phyloP scores from a whole-genome alignment of 2,329 filamentous ascomycete genomes.

The Hyphodiscus sp. region DNA sequence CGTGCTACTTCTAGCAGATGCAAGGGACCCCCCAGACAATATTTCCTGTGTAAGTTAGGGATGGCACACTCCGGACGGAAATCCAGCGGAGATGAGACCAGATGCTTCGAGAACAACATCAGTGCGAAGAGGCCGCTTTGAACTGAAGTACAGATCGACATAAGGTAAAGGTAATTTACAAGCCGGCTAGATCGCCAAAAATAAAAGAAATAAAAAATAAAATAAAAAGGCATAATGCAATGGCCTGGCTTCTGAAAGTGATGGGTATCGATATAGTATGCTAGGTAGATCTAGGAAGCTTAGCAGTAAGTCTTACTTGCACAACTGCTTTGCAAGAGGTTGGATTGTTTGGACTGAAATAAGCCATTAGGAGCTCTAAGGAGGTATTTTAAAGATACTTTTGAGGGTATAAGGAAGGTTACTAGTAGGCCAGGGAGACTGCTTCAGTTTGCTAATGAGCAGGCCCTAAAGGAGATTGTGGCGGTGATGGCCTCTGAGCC shows the following conservation, averaged over 20 bases:
- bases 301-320: neutral
- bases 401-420: slow-evolving; percentile 39
- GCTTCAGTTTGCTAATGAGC: slow-evolving; percentile 1
- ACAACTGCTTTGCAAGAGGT: neutral
- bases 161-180: neutral
- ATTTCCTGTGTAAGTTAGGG: neutral
- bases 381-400: slow-evolving; percentile 43
- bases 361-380: no score
- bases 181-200: neutral
- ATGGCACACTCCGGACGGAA: neutral
- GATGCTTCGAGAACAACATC: neutral
- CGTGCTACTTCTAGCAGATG: slow-evolving; percentile 46
- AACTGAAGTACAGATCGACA: neutral
- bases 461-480: neutral
- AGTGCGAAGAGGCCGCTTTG: neutral
- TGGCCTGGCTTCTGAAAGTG: neutral
- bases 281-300: neutral
- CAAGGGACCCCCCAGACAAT: slow-evolving; percentile 27
- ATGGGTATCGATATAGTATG: neutral
- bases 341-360: no score
- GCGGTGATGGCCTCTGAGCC: no score
- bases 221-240: neutral
- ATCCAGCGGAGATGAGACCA: neutral
- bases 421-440: neutral
- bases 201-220: no score